Percentiles rank a stretch among this genome's conserved stretches.
These are phyloP conservation scores for Cryptococcus sp. DNA, from an alignment of 1,284 basidiomycete genomes.

Conservation along the genomic window DNA sequence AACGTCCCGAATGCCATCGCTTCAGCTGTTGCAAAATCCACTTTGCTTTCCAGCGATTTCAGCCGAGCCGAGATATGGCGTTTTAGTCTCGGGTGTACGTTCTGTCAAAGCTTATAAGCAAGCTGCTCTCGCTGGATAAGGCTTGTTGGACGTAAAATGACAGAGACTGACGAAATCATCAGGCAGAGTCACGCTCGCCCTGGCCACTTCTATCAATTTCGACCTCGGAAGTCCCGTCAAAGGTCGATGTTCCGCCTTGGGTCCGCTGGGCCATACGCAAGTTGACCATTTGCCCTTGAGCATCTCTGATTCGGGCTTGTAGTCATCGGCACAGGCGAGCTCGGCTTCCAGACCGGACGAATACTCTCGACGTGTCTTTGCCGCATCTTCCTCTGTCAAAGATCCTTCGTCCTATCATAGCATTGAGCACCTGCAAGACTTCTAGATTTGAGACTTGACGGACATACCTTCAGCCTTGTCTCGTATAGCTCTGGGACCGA, in stretches of 20 bases:
- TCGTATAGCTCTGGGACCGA: constrained; percentile 83
- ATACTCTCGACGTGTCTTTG: constrained; percentile 61
- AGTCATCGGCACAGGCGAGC: constrained; percentile 60
- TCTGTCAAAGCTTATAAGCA: constrained; percentile 52
- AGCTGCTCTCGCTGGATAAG: too few species aligned
- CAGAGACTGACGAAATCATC: constrained; percentile 67
- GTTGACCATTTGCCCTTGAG: constrained; percentile 65
- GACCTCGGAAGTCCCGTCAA: constrained; percentile 67
- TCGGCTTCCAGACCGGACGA: constrained; percentile 65
- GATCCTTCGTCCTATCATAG: constrained; percentile 60
- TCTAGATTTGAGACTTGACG: neutral
- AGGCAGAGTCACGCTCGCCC: constrained; percentile 70
- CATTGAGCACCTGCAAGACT: neutral
- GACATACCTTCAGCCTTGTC: constrained; percentile 66
- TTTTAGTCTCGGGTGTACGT: constrained; percentile 75
- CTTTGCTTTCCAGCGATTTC: constrained; percentile 69
- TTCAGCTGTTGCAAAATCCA: constrained; percentile 88
- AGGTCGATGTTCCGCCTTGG: constrained; percentile 61
- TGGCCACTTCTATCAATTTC: constrained; percentile 63
- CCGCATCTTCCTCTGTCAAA: constrained; percentile 60
- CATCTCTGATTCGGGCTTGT: constrained; percentile 60
- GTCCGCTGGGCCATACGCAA: constrained; percentile 70
- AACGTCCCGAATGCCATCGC: constrained; percentile 82
- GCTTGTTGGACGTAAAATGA: too few species aligned
- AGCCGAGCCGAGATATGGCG: constrained; percentile 76